Evolutionary conservation across 75 land plant species (phyloP), one percentile per base, ranked within the genome.

Genomic region (Cryptomeria japonica): DNA sequence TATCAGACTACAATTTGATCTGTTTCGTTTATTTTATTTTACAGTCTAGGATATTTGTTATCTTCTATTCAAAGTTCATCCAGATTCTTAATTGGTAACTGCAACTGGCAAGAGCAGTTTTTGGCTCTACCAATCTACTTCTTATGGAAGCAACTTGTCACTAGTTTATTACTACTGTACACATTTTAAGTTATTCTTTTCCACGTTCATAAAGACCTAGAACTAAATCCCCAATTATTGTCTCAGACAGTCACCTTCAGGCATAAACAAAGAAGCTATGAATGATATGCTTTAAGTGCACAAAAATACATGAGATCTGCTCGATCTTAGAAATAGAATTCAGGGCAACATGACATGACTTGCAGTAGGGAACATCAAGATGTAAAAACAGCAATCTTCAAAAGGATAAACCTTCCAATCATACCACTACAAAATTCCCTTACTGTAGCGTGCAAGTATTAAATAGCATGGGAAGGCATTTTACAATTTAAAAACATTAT

Each of bases 191-290:
- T 22, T 78, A 18, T 37, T 19, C 38, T 78, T 38, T 78, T 14
- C 18, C 22, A 22, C 42, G 80, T 37, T 78, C 41, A 16, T 38
- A 78, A 78, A 38, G 41, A 38, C 25, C 38, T 19, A 16, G 80
- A 39, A 37, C 22, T 28, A 58, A 58, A 58, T 28, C 64, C 64
- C 64, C 64, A 58, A 19, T 58, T 22, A 22, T 58, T 58, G 64
- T 58, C 64, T 58, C 4, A 19, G 16, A 58, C 76, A 72, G 1
- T 72, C 76, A 72, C 10, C 34, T 32, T 28, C 5, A 14, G 13
- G 56, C 41, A 75, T 83, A 47, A 85, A 49, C 51, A 87, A 80
- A 80, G 70, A 5, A 22, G 87, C 34, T 61, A 85, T 55, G 49
- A 68, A 16, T 85, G 75, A 44, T 47, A 47, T n/a, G 55, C 19